Base-by-base conservation (phyloP, 2,329 filamentous ascomycete genomes). In the Beauveria sp. region DNA sequence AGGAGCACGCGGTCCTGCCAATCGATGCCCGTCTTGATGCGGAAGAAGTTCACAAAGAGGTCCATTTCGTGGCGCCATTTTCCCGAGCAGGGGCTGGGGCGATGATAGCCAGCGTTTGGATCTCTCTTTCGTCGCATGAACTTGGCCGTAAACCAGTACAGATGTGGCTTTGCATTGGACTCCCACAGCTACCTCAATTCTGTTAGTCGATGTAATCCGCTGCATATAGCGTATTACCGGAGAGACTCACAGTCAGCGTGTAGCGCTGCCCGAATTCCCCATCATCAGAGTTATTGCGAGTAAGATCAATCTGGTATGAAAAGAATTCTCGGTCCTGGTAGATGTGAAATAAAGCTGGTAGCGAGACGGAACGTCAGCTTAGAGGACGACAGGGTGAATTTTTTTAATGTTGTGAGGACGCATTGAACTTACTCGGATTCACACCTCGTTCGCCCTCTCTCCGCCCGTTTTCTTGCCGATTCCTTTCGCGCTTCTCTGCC, bases 261-360 rank as follows among this genome's bases (percentile, higher is more conserved):
- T 84, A 86, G 43, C 81, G 83, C 67, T 91, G 83, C 49, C 82
- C 82, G 0, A 73, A 69, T 45, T 81, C 81, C 12, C 76, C 75
- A 5, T 67, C 66, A 16, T 71, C 69, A 63, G 71, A 45, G 69
- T 78, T 71, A 73, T 82, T 69, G 69, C 88, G 82, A 3, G 79
- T 79, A 16, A 95, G 74, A 0, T 79, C 78, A 62, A 90, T 74
- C 59, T 86, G 79, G 73, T 91, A 91, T 4, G 76, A 71, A 70
- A 91, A 90, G 53, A 80, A 81, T 0, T 80, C 81, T 3, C 67
- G 60, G 69, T 95, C 90, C 20, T 72, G 74, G 72, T 88, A 91
- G 63, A 89, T 72, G 63, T 85, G 85, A 68, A 86, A 84, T n/a
- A 84, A 46, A 59, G 55, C 52, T 63, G 7, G 10, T 9, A 20